Conservation (phyloP, 2,329 filamentous ascomycete species). For the Chaetomium sp. region DNA sequence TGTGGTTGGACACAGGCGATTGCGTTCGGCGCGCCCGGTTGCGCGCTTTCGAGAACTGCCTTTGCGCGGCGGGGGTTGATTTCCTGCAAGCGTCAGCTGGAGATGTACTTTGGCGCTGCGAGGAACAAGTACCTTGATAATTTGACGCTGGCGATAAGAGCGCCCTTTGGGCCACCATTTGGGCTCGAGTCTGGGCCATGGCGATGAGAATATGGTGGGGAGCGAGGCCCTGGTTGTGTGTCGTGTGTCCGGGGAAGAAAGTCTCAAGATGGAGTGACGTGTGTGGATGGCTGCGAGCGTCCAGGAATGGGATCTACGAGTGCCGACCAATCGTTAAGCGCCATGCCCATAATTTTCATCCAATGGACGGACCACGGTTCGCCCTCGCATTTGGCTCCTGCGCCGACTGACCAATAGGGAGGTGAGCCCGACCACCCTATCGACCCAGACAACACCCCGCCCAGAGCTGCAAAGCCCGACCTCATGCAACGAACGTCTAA, state of each 20-base stretch:
- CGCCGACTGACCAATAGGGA: background rate
- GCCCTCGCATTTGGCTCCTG: background rate
- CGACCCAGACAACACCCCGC: background rate
- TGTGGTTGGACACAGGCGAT: background rate
- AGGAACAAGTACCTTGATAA: background rate
- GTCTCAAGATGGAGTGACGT: background rate
- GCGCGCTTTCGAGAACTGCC: conserved; percentile 12
- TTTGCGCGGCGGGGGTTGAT: conserved; percentile 9
- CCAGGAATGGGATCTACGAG: background rate
- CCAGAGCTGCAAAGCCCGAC: background rate
- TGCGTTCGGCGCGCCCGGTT: conserved; percentile 1
- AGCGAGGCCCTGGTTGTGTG: background rate
- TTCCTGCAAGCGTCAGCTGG: background rate
- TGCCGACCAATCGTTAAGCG: background rate
- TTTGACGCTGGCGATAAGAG: background rate
- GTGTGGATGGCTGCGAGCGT: background rate
- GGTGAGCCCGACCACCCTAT: background rate
- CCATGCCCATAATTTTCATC: background rate
- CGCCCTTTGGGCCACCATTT: background rate
- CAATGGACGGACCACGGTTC: background rate
- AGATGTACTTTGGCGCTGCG: background rate
- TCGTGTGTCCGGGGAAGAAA: background rate
- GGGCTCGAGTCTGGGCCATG: background rate
- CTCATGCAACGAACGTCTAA: background rate
- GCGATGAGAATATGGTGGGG: background rate